Base-by-base conservation (phyloP, 2,329 filamentous ascomycete genomes). In the Pyrenochaeta sp. region DNA sequence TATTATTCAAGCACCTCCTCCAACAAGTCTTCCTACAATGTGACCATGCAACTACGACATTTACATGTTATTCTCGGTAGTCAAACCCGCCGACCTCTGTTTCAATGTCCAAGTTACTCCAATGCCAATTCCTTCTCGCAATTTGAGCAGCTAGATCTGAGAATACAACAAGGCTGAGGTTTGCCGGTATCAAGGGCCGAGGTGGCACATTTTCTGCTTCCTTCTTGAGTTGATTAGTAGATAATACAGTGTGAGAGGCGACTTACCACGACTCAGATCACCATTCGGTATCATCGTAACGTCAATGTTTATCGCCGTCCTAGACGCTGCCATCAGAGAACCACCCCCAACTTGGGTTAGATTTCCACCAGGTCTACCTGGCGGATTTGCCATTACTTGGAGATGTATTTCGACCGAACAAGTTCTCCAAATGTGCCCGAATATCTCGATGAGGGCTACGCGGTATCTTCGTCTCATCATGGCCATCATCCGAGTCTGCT, bases 71-170 rank as follows among this genome's bases (percentile, higher is more conserved):
- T n/a, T n/a, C n/a, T n/a, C n/a, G n/a, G n/a, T n/a, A n/a, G n/a
- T n/a, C n/a, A n/a, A n/a, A n/a, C n/a, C n/a, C n/a, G n/a, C n/a
- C n/a, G n/a, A n/a, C n/a, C n/a, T n/a, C n/a, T n/a, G n/a, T n/a
- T n/a, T n/a, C n/a, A n/a, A n/a, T n/a, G 30, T 15, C 24, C 53
- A 42, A 36, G 37, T 27, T n/a, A 8, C 30, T 19, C 45, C 27
- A 47, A 32, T 54, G 27, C 50, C 50, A 46, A 24, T 27, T 47
- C 34, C 24, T 12, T 4, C 24, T 28, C 3, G 39, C 56, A 27
- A 54, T 34, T 10, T 55, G 19, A 36, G 51, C 44, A 44, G 52
- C 43, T 13, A 55, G 10, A 7, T 36, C 30, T 13, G 7, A 43
- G 10, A 52, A 50, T n/a, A 55, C 52, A 36, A 12, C 32, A 36